Evolutionary conservation across 2,329 filamentous ascomycete genomes (phyloP).

Genomic region (Trichothecium sympodiale): DNA sequence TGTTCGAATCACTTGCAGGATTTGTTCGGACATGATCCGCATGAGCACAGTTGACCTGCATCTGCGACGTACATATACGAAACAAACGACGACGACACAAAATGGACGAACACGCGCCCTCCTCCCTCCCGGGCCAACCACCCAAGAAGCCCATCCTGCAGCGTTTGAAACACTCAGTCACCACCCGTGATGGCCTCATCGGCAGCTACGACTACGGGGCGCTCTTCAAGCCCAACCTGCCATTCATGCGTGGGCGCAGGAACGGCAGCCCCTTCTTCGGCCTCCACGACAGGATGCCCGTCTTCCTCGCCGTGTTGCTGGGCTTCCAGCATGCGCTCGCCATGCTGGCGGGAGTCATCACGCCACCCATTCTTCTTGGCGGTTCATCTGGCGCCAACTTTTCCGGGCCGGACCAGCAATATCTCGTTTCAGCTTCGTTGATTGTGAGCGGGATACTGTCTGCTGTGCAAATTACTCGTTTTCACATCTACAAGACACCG

Average conservation of each 20-base stretch:
- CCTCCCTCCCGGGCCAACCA: constrained; percentile 29
- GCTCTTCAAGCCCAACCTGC: constrained; percentile 71
- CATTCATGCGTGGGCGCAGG: constrained; percentile 52
- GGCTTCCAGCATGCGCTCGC: constrained; percentile 71
- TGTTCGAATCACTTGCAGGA: no score
- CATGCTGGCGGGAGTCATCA: constrained; percentile 68
- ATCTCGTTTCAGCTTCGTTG: constrained; percentile 67
- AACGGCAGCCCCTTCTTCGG: constrained; percentile 64
- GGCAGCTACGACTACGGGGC: constrained; percentile 86
- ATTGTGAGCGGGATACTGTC: constrained; percentile 72
- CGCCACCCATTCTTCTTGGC: constrained; percentile 64
- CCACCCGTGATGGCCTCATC: constrained; percentile 60
- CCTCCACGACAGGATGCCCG: constrained; percentile 68
- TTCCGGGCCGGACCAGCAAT: constrained; percentile 49
- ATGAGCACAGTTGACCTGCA: no score
- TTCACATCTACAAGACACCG: constrained; percentile 58
- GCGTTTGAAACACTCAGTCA: constrained; percentile 27
- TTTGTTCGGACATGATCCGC: no score
- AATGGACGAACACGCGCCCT: constrained; percentile 51
- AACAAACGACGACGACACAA: background rate
- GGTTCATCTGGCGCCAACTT: constrained; percentile 54
- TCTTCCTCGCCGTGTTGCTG: constrained; percentile 61
- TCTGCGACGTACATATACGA: no score
- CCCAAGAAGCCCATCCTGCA: constrained; percentile 18
- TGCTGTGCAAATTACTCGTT: constrained; percentile 64